phyloP scores from a whole-genome alignment of 1,284 basidiomycete species.

The Cryptococcus jaspeensis region DNA sequence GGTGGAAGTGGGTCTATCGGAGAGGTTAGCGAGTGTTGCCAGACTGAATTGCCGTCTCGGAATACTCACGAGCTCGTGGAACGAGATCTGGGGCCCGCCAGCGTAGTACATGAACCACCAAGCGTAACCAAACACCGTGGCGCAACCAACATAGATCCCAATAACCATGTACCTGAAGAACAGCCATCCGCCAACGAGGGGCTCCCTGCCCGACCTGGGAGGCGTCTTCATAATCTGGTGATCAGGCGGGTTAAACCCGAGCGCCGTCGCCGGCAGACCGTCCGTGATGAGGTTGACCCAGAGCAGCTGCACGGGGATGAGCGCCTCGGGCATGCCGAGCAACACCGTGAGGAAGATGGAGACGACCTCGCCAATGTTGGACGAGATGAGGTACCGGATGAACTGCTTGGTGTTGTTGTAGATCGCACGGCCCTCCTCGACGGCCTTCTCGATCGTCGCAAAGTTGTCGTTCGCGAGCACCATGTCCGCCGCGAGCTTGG shows the following conservation, averaged over 20 bases:
- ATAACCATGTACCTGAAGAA: constrained; percentile 95
- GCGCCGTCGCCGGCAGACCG: constrained; percentile 94
- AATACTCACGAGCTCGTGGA: constrained; percentile 78
- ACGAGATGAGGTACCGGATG: constrained; percentile 65
- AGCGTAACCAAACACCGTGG: constrained; percentile 93
- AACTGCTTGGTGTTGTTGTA: constrained; percentile 99
- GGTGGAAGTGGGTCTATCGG: constrained; percentile 84
- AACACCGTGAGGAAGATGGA: constrained; percentile 96
- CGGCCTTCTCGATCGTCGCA: constrained; percentile 88
- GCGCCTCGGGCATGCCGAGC: constrained; percentile 95
- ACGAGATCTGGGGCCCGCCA: constrained; percentile 88
- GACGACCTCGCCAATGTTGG: constrained; percentile 97
- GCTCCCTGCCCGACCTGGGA: constrained; percentile 82
- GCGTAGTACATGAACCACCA: constrained; percentile 98
- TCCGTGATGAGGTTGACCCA: constrained; percentile 93
- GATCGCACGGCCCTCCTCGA: constrained; percentile 94
- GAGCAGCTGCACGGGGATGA: constrained; percentile 95
- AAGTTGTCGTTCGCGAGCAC: constrained; percentile 68
- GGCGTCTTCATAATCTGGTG: constrained; percentile 93
- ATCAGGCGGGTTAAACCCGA: constrained; percentile 96
- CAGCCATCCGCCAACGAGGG: constrained; percentile 87
- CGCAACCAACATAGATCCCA: constrained; percentile 88
- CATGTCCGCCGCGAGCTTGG: constrained; percentile 97
- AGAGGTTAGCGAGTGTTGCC: background rate
- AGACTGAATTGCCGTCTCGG: background rate